These are phyloP conservation scores for Rhizophagus prolifer DNA, from an alignment of 192 early-diverging fungal genomes.

Conservation along the genomic window DNA sequence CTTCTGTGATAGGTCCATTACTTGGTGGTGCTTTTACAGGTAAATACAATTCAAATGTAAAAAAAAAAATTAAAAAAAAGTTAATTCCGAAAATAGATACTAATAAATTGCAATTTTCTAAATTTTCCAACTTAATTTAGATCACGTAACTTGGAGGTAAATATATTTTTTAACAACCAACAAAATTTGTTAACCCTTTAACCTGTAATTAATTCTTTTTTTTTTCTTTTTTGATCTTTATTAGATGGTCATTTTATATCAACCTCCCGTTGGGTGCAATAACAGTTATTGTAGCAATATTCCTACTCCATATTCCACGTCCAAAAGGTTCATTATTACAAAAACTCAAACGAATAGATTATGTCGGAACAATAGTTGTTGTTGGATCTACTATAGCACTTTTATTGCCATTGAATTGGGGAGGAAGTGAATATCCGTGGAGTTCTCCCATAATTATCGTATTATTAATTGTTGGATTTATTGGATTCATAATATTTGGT, in stretches of 20 bases:
- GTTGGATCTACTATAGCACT: slow-evolving; percentile 57
- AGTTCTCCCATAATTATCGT: slow-evolving; percentile 53
- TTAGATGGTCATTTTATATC: slow-evolving; percentile 58
- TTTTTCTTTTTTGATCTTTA: neutral
- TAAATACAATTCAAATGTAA: neutral
- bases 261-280: slow-evolving; percentile 58
- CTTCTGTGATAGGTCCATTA: slow-evolving; percentile 57
- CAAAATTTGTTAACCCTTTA: neutral
- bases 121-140: slow-evolving; percentile 13
- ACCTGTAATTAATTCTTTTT: neutral
- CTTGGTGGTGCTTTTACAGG: slow-evolving; percentile 57
- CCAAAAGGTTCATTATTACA: slow-evolving; percentile 44
- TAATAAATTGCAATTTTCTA: neutral
- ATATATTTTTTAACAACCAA: neutral
- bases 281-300: slow-evolving; percentile 39
- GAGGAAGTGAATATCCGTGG: slow-evolving; percentile 73
- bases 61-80: neutral
- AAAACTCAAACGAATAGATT: slow-evolving; percentile 66
- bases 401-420: slow-evolving; percentile 71
- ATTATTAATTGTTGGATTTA: slow-evolving; percentile 52
- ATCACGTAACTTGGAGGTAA: slow-evolving; percentile 53
- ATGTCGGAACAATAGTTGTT: slow-evolving; percentile 52
- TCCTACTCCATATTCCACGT: slow-evolving; percentile 57
- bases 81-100: neutral
- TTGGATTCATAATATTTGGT: slow-evolving; percentile 52